These are phyloP conservation scores for Hirsutella thompsonii DNA, from an alignment of 2,329 filamentous ascomycete genomes.

Conservation along the genomic window DNA sequence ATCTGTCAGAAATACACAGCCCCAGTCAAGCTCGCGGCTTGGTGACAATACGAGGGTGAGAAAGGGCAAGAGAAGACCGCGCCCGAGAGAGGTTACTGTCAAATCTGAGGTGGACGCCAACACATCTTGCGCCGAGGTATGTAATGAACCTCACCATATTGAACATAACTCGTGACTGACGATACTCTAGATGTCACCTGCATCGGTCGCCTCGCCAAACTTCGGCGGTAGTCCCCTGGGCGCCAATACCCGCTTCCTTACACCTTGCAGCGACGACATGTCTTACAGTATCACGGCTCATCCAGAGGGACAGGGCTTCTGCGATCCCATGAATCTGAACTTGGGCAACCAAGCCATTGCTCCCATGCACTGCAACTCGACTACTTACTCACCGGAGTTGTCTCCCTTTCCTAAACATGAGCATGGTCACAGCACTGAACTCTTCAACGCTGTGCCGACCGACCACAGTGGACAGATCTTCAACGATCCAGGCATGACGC, in stretches of 20 bases:
- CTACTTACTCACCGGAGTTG: too few species aligned
- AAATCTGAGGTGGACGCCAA: slow-evolving; percentile 1
- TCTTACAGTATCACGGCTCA: slow-evolving; percentile 12
- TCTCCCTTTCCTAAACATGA: too few species aligned
- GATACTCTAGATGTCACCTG: slow-evolving; percentile 20
- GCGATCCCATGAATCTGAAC: too few species aligned
- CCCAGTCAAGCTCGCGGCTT: slow-evolving; percentile 15
- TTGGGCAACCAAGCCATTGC: too few species aligned
- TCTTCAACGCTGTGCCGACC: too few species aligned
- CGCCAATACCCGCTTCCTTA: slow-evolving; percentile 30
- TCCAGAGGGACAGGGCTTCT: too few species aligned
- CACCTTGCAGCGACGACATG: slow-evolving; percentile 41
- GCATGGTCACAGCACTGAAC: too few species aligned
- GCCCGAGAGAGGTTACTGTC: neutral
- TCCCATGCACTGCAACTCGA: too few species aligned
- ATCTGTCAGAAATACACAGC: neutral
- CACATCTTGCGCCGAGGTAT: slow-evolving; percentile 17
- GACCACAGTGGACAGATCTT: neutral
- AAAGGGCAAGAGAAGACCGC: slow-evolving; percentile 23
- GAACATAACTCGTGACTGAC: neutral
- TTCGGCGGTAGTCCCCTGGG: slow-evolving; percentile 21
- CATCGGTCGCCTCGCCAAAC: slow-evolving; percentile 24
- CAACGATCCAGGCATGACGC: too few species aligned
- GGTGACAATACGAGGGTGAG: slow-evolving; percentile 28
- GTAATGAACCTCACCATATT: slow-evolving; percentile 4